These are phyloP conservation scores for Phytopythium sindhum DNA, from an alignment of 352 stramenopile genomes.

Conservation along the genomic window DNA sequence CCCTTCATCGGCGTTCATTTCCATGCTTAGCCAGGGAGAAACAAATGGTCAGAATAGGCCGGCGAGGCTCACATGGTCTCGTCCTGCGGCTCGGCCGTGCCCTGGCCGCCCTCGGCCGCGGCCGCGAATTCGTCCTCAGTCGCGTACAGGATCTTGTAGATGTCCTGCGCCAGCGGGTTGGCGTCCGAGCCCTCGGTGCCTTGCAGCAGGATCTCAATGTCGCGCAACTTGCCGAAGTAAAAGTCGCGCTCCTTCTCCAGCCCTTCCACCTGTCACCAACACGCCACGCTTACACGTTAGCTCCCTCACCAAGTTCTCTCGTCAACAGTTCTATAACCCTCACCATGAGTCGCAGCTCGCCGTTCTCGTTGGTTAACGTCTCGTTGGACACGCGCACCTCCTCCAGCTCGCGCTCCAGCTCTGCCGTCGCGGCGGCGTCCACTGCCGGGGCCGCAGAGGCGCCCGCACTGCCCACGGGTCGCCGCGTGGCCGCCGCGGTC, in stretches of 20 bases:
- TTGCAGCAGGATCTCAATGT: constrained; percentile 96
- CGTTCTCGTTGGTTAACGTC: constrained; percentile 72
- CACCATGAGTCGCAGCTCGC: constrained; percentile 69
- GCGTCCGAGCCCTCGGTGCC: constrained; percentile 41
- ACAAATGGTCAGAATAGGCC: constrained; percentile 1
- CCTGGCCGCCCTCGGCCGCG: constrained; percentile 26
- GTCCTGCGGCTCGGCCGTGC: constrained; percentile 41
- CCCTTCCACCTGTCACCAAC: constrained; percentile 66
- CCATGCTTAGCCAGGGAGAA: background rate
- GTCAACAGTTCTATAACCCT: background rate
- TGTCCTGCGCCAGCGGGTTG: constrained; percentile 54
- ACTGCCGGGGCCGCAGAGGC: constrained; percentile 13
- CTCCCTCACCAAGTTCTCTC: no score
- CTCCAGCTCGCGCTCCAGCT: constrained; percentile 73
- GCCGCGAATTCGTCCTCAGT: constrained; percentile 54
- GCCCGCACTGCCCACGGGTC: constrained; percentile 22
- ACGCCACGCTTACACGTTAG: constrained; percentile 1
- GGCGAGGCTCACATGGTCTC: constrained; percentile 40
- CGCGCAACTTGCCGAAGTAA: constrained; percentile 98
- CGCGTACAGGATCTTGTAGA: constrained; percentile 88
- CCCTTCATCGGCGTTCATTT: background rate
- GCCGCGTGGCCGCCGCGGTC: constrained; percentile 28
- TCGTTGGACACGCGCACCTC: constrained; percentile 67
- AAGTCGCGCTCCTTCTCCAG: constrained; percentile 97
- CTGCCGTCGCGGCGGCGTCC: constrained; percentile 28